These are phyloP conservation scores for Cladorrhinum sp. DNA, from an alignment of 2,329 filamentous ascomycete species.

Conservation along the genomic window DNA sequence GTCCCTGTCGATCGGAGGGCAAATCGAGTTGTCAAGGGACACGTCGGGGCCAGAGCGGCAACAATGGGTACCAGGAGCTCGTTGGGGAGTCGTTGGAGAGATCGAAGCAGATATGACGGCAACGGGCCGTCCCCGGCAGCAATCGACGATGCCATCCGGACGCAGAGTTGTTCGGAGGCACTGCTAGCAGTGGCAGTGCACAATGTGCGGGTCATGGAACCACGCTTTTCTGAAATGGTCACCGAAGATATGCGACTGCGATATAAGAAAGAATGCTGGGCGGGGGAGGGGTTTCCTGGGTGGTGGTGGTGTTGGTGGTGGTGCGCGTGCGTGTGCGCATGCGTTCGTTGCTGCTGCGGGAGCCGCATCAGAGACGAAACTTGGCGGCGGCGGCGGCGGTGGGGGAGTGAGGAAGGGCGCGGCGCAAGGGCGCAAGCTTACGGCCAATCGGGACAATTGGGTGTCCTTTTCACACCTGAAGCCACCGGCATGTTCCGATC, in stretches of 20 bases:
- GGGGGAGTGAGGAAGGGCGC: background rate
- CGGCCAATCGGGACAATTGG: slow-evolving; percentile 25
- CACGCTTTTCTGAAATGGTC: background rate
- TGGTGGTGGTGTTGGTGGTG: background rate
- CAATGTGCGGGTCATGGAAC: background rate
- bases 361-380: slow-evolving; percentile 13
- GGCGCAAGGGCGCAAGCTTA: slow-evolving; percentile 15
- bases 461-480: slow-evolving; percentile 10
- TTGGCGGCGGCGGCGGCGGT: slow-evolving; percentile 5
- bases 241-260: slow-evolving; percentile 5
- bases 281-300: slow-evolving; percentile 1
- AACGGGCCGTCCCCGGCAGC: slow-evolving; percentile 8
- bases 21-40: slow-evolving; percentile 28
- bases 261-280: slow-evolving; percentile 9
- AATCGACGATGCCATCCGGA: slow-evolving; percentile 20
- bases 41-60: slow-evolving; percentile 23
- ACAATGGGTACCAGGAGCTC: slow-evolving; percentile 30
- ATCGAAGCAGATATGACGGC: slow-evolving; percentile 6
- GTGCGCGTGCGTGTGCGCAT: background rate
- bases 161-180: background rate
- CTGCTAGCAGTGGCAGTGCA: background rate
- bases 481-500: slow-evolving; percentile 26
- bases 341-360: slow-evolving; percentile 3
- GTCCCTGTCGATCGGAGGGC: slow-evolving; percentile 26
- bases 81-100: slow-evolving; percentile 25